Conservation (phyloP, 306 rosid genomes). For the apple (Malus domestica) region ASM211411v1 NC_041789.1:28493501-28494000, state of each 20-base stretch:
- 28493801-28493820: not conserved
- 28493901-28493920: not conserved
- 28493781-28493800: not conserved
- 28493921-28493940: not conserved
- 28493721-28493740: not conserved
- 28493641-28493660: too few relatives aligned
- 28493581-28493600: too few relatives aligned
- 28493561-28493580: too few relatives aligned
- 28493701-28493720: too few relatives aligned
- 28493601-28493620: too few relatives aligned
- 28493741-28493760: not conserved
- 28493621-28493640: too few relatives aligned
- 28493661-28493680: too few relatives aligned
- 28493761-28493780: not conserved
- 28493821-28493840: conserved; percentile 1
- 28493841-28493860: not conserved
- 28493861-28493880: not conserved
- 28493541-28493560: too few relatives aligned
- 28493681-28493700: too few relatives aligned
- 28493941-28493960: not conserved
- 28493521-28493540: too few relatives aligned
- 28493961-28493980: not conserved
- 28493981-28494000: too few relatives aligned
- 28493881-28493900: not conserved
- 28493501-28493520: too few relatives aligned